A percentile compares a stretch with the other conserved stretches of the same genome.
phyloP scores from a whole-genome alignment of 306 rosid genomes.

The Cicer judaicum region DNA sequence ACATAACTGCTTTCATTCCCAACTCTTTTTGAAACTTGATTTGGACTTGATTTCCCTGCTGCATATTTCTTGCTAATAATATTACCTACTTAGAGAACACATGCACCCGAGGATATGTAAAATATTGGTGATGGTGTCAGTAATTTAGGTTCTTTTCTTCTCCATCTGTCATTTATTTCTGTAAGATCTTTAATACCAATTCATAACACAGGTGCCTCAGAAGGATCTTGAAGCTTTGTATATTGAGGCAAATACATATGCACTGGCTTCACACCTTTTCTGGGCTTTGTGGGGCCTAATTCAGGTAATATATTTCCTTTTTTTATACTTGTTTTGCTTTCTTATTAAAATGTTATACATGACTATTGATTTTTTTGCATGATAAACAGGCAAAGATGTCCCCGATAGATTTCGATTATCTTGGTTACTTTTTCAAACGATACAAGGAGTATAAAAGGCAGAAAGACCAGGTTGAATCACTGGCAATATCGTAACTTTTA shows the following conservation, averaged over 20 bases:
- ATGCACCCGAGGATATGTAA: neutral
- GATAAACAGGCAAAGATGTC: conserved; percentile 75
- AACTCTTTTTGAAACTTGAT: neutral
- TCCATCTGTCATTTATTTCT: neutral
- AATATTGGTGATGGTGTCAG: neutral
- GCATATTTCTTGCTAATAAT: conserved; percentile 1
- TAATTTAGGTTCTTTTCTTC: neutral
- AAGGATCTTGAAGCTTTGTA: conserved; percentile 72
- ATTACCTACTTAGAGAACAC: conserved; percentile 15
- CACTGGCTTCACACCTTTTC: conserved; percentile 74
- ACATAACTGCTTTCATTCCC: neutral
- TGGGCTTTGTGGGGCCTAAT: conserved; percentile 98
- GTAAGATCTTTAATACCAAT: neutral
- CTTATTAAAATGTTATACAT: neutral
- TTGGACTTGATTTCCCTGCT: conserved; percentile 5
- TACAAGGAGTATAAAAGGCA: conserved; percentile 74
- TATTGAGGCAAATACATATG: conserved; percentile 75
- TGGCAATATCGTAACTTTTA: conserved; percentile 63
- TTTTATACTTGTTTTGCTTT: conserved; percentile 29
- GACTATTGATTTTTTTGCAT: conserved; percentile 15
- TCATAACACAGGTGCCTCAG: conserved; percentile 61
- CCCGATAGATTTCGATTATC: conserved; percentile 77
- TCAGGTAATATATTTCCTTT: conserved; percentile 67
- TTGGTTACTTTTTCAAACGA: conserved; percentile 80
- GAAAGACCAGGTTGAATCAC: conserved; percentile 55